Percentiles rank a stretch among this genome's conserved stretches.
Conservation (phyloP, 495 filamentous ascomycete genomes). For the Baudoinia panamericana region DNA sequence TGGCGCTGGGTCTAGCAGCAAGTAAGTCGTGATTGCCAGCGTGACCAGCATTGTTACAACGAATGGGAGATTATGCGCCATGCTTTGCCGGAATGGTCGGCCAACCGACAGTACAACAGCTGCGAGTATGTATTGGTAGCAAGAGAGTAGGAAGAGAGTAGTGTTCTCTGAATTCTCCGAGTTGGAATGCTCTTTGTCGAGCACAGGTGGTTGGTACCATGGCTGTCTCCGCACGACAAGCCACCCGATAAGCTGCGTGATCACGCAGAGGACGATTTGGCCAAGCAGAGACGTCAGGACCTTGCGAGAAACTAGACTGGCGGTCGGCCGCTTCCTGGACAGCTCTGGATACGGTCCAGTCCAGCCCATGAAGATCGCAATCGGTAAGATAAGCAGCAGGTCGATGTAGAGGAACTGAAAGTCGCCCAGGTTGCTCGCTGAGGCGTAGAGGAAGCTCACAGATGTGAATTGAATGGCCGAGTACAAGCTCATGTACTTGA, state of each 20-base stretch:
- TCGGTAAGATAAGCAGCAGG: constrained; percentile 79
- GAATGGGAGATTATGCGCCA: constrained; percentile 71
- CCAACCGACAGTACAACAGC: constrained; percentile 83
- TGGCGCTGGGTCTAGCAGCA: constrained; percentile 58
- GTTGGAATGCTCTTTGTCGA: constrained; percentile 65
- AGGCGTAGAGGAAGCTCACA: constrained; percentile 93
- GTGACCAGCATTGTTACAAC: constrained; percentile 60
- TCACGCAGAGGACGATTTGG: constrained; percentile 69
- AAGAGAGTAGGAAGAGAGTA: constrained; percentile 73
- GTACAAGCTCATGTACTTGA: constrained; percentile 99
- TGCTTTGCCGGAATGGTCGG: constrained; percentile 70
- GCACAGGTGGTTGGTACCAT: constrained; percentile 73
- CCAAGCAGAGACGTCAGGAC: constrained; percentile 81
- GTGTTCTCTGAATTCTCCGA: constrained; percentile 88
- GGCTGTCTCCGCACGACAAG: constrained; percentile 56
- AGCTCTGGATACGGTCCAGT: constrained; percentile 68
- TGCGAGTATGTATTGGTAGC: constrained; percentile 85
- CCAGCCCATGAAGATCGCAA: constrained; percentile 99
- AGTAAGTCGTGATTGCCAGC: constrained; percentile 52
- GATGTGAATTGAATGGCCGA: constrained; percentile 99
- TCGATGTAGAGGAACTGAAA: constrained; percentile 98
- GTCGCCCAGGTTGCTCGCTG: constrained; percentile 89
- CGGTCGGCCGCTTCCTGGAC: constrained; percentile 73
- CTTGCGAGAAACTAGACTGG: constrained; percentile 85
- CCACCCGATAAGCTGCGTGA: constrained; percentile 64